phyloP scores from a whole-genome alignment of 1,284 basidiomycete species.

The Wolfiporia cocos region DNA sequence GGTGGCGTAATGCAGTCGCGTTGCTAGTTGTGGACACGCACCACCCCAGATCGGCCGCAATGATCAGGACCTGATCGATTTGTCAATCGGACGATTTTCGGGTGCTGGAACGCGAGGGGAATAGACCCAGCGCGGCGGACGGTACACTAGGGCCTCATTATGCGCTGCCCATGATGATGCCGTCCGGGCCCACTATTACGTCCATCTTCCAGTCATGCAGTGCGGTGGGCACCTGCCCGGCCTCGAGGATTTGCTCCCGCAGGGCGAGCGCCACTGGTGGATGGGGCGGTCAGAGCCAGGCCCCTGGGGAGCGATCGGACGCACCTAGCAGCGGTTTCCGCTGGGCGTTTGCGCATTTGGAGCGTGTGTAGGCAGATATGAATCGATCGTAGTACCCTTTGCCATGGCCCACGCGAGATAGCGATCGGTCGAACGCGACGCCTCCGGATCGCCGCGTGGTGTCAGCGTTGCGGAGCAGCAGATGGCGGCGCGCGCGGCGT shows the following conservation, averaged over 20 bases:
- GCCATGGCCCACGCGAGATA: constrained; percentile 71
- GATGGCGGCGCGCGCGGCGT: constrained; percentile 8
- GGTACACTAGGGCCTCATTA: background rate
- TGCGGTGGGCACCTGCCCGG: constrained; percentile 47
- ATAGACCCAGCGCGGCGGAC: too few relatives aligned
- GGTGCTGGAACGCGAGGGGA: constrained; percentile 1
- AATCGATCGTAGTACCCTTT: constrained; percentile 80
- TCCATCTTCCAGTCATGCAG: constrained; percentile 68
- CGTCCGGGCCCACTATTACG: constrained; percentile 53
- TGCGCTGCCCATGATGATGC: constrained; percentile 13
- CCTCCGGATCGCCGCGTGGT: constrained; percentile 31
- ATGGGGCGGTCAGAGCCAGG: constrained; percentile 6
- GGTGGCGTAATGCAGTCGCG: constrained; percentile 17
- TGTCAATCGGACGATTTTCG: constrained; percentile 14
- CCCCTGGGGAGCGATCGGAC: constrained; percentile 13
- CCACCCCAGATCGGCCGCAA: constrained; percentile 1
- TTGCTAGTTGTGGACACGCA: too few relatives aligned
- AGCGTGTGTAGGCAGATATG: constrained; percentile 45
- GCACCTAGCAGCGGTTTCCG: constrained; percentile 46
- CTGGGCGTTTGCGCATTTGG: constrained; percentile 8
- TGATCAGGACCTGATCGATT: constrained; percentile 10
- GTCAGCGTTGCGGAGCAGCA: constrained; percentile 2
- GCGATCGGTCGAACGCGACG: constrained; percentile 68
- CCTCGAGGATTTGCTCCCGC: constrained; percentile 56
- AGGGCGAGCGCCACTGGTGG: constrained; percentile 55